Evolutionary conservation across 2,329 filamentous ascomycete genomes (phyloP).

Genomic region (Trichoderma lentiforme): DNA sequence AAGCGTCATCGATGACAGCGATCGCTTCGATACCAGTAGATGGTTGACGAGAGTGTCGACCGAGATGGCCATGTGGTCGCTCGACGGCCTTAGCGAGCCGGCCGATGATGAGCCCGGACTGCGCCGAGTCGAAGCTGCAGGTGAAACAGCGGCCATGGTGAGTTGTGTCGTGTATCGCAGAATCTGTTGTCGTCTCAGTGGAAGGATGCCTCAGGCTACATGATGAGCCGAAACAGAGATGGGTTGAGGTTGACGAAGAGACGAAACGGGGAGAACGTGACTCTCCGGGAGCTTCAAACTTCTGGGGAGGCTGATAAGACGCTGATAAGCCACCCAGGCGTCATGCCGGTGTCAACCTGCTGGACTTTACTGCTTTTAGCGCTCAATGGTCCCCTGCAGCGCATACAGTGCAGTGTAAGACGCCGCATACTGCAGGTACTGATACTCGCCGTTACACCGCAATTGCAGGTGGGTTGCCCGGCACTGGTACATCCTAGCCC

Average conservation of each 20-base stretch:
- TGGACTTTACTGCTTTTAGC: not conserved
- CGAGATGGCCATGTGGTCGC: slow-evolving; percentile 28
- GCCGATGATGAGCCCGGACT: slow-evolving; percentile 36
- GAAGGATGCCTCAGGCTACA: not conserved
- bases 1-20: slow-evolving; percentile 76
- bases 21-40: slow-evolving; percentile 82
- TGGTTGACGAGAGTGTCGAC: slow-evolving; percentile 80
- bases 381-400: not conserved
- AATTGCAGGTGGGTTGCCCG: not conserved
- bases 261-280: not conserved
- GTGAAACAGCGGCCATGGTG: slow-evolving; percentile 32
- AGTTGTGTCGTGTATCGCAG: not conserved
- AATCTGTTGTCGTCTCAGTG: not conserved
- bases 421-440: not conserved
- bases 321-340: not conserved
- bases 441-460: not conserved
- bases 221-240: not conserved
- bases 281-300: not conserved
- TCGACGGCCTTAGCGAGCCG: slow-evolving; percentile 33
- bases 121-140: slow-evolving; percentile 34
- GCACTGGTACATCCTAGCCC: not conserved
- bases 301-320: not conserved
- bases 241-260: not conserved
- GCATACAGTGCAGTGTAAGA: not conserved
- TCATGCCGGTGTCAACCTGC: not conserved